Base-by-base conservation (phyloP, 169 alveolate species). In the Cryptosporidium parvum region DNA sequence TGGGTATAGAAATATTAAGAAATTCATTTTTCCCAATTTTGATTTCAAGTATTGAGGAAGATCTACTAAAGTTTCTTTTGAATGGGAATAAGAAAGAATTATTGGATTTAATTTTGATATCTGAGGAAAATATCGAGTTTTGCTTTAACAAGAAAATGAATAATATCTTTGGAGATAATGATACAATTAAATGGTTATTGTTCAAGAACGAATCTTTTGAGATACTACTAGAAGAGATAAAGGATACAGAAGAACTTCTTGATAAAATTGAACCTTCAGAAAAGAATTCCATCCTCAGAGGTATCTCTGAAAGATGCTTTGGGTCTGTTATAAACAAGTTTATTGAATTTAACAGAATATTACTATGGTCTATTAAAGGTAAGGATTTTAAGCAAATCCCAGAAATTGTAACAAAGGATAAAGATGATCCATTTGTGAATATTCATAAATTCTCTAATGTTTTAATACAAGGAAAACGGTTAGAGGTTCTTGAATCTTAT, bases 341-440 rank as follows among this genome's bases (percentile, higher is more conserved):
- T 21, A 56, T 73, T 42, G 58, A 59, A 18, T 73, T 73, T n/a
- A 33, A 44, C 37, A 73, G 53, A 26, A 21, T 26, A 35, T 58
- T 73, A 21, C 31, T 73, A 10, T 80, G 89, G 89, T 61, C 89
- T 12, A 61, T 80, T 44, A 42, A 65, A 42, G 89, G 72, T 8
- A 80, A 44, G 56, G 44, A n/a, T n/a, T 62, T 31, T 18, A 26
- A 51, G 53, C 52, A 80, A 14, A 23, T 37, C 10, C 53, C 89
- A 6, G 18, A 35, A 5, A 62, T 48, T 56, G 4, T 21, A 42
- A 29, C 35, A n/a, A 70, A 21, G 14, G 3, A 21, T 56, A 26
- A 67, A 12, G 33, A 18, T 33, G 73, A 67, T 10, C 12, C 73
- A 8, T 44, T 80, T 12, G 23, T 53, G 3, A 58, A 65, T 3